Evolutionary conservation across 768 basidiomycete genomes (phyloP), one percentile per base, ranked within the genome.

Genomic region (Rhodotorula babjevae): DNA sequence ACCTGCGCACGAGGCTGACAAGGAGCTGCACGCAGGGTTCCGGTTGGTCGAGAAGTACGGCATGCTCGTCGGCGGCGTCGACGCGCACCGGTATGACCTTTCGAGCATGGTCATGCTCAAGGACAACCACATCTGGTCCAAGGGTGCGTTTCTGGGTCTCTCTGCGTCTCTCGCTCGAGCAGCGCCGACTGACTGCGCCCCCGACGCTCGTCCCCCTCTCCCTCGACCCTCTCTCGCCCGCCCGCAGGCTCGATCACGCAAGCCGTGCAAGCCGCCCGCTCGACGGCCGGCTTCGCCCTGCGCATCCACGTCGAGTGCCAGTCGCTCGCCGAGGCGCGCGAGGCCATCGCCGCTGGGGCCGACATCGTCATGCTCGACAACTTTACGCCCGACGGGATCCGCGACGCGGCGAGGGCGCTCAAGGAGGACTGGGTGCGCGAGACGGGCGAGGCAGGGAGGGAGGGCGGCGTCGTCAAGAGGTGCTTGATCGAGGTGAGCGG

Each of bases 41-140:
- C 85, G 96, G 60, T 84, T 97, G 44, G 94, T 98, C 11, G 96
- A 99, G 82, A 99, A 99, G 82, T 97, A 99, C 80, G 96, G 89
- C 8, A 98, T 99, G 96, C 82, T 98, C 58, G 92, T 98, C 23
- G 96, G 96, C 27, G 96, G 96, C 12, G 90, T 97, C 77, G 95
- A 99, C 80, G 84, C 91, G 16, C 96, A 99, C 83, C 87, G 96
- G 33, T 89, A 96, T 76, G 94, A 98, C 81, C 85, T 98, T n/a
- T 93, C 91, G 42, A 91, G 90, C 80, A 98, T 99, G 96, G 94
- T 99, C 79, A 99, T 99, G 96, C 87, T 99, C 78, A 98, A 98
- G 82, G 96, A 99, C 78, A 99, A 99, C 80, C 96, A 99, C 80
- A 91, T 98, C 79, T 97, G 93, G 94, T 95, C 93, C 7, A 90